phyloP scores from a whole-genome alignment of 768 basidiomycete species.

The Leccinum olivaceopallidum region DNA sequence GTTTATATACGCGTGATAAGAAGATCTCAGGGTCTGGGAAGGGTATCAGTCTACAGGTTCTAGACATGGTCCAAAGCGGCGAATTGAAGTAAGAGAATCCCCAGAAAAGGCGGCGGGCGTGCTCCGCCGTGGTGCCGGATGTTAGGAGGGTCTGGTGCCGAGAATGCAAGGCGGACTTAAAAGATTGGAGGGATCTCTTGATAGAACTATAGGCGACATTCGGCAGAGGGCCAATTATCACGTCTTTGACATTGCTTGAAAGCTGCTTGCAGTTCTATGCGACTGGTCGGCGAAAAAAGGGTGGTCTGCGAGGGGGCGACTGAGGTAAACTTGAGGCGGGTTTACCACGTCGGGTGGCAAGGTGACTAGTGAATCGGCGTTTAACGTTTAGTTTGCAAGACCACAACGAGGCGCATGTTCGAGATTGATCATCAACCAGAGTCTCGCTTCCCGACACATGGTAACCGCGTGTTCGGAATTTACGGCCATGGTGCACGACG shows the following conservation, averaged over 20 bases:
- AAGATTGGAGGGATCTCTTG: slow-evolving; percentile 20
- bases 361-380: slow-evolving; percentile 24
- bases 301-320: slow-evolving; percentile 14
- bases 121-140: slow-evolving; percentile 14
- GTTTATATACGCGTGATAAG: slow-evolving; percentile 29
- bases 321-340: slow-evolving; percentile 33
- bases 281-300: slow-evolving; percentile 8
- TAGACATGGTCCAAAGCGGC: slow-evolving; percentile 23
- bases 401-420: slow-evolving; percentile 33
- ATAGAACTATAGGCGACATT: slow-evolving; percentile 8
- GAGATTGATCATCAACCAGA: slow-evolving; percentile 23
- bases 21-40: slow-evolving; percentile 26
- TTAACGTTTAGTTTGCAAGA: slow-evolving; percentile 27
- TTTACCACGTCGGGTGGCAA: slow-evolving; percentile 11
- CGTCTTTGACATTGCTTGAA: slow-evolving; percentile 34
- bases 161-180: slow-evolving; percentile 12
- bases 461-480: slow-evolving; percentile 36
- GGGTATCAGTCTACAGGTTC: slow-evolving; percentile 18
- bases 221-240: slow-evolving; percentile 22
- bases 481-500: slow-evolving; percentile 28
- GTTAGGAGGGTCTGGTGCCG: slow-evolving; percentile 24
- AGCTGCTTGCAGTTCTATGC: neutral
- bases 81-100: slow-evolving; percentile 36
- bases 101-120: slow-evolving; percentile 29
- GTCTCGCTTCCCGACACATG: slow-evolving; percentile 34